Evolutionary conservation across 2,329 filamentous ascomycete genomes (phyloP).

Genomic region (Hymenoscyphus repandus): DNA sequence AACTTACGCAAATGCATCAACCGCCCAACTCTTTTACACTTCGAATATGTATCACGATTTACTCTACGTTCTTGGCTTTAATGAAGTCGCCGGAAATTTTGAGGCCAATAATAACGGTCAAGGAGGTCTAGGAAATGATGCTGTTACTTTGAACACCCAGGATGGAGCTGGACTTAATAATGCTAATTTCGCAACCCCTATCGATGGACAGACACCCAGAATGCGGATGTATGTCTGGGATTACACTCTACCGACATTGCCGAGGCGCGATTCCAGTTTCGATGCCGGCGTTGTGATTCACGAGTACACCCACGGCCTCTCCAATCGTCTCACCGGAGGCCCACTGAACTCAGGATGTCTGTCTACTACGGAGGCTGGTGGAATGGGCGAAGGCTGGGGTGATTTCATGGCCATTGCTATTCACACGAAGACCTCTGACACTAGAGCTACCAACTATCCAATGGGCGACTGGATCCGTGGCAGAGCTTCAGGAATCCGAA

Average conservation of each 20-base stretch:
- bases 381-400: slow-evolving; percentile 55
- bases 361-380: slow-evolving; percentile 41
- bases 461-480: slow-evolving; percentile 47
- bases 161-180: slow-evolving; percentile 51
- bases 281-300: slow-evolving; percentile 57
- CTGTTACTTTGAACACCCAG: slow-evolving; percentile 51
- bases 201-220: slow-evolving; percentile 44
- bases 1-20: slow-evolving; percentile 48
- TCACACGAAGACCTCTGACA: slow-evolving; percentile 41
- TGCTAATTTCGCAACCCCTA: slow-evolving; percentile 51
- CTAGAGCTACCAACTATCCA: slow-evolving; percentile 40
- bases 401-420: slow-evolving; percentile 51
- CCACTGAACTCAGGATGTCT: slow-evolving; percentile 41
- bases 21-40: slow-evolving; percentile 56
- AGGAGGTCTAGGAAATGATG: slow-evolving; percentile 48
- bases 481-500: slow-evolving; percentile 41
- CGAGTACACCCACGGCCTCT: slow-evolving; percentile 48
- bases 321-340: slow-evolving; percentile 39
- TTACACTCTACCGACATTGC: slow-evolving; percentile 31
- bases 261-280: slow-evolving; percentile 37
- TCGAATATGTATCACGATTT: slow-evolving; percentile 56
- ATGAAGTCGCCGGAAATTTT: slow-evolving; percentile 54
- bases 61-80: slow-evolving; percentile 52
- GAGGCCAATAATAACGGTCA: slow-evolving; percentile 50
- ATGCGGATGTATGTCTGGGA: slow-evolving; percentile 60